These are phyloP conservation scores for Nannochloropsis oceanica DNA, from an alignment of 108 stramenopile species.

Conservation along the genomic window DNA sequence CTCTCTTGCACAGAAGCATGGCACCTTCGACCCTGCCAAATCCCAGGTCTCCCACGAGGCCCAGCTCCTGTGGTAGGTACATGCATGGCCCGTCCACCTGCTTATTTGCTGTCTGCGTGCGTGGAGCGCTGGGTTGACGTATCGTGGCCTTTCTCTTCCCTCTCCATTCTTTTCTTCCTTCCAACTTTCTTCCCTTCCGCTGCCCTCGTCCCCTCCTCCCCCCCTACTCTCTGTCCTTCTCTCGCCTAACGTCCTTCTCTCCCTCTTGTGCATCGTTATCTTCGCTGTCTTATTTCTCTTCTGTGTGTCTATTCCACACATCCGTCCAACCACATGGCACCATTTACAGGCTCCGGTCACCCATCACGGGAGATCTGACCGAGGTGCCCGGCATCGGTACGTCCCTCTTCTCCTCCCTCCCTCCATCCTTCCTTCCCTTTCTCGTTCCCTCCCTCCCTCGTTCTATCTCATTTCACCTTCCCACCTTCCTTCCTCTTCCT, in stretches of 20 bases:
- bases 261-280: too few relatives aligned
- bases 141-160: background rate
- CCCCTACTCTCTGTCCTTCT: background rate
- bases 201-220: background rate
- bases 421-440: background rate
- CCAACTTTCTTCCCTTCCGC: background rate
- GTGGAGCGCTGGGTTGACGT: too few relatives aligned
- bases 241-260: too few relatives aligned
- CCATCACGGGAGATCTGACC: background rate
- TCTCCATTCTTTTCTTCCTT: background rate
- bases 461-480: background rate
- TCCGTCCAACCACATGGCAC: too few relatives aligned
- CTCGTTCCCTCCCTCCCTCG: background rate
- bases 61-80: background rate
- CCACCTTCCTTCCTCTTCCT: background rate
- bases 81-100: too few relatives aligned
- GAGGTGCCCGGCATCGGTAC: background rate
- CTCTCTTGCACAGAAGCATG: background rate
- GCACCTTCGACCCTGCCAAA: background rate
- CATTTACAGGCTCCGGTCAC: background rate
- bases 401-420: background rate
- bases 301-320: too few relatives aligned
- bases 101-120: too few relatives aligned
- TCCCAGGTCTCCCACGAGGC: background rate
- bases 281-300: too few relatives aligned